Evolutionary conservation across 2,329 filamentous ascomycete genomes (phyloP).

Genomic region (Fusarium incarnatum): DNA sequence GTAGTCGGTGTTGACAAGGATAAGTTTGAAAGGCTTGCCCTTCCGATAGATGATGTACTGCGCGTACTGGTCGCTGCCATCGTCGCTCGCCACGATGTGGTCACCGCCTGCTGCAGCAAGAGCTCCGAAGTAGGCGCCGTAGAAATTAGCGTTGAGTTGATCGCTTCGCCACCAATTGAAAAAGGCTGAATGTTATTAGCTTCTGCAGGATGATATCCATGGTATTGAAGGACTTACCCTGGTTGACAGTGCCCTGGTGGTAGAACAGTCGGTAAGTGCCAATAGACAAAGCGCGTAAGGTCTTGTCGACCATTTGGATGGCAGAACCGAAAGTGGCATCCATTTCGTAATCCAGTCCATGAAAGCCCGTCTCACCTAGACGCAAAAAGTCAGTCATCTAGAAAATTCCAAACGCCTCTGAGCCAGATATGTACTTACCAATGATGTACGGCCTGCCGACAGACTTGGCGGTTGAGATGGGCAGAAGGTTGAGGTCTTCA

Average conservation of each 20-base stretch:
- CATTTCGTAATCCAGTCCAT: background rate
- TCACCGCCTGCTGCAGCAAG: background rate
- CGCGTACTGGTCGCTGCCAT: background rate
- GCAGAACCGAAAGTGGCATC: background rate
- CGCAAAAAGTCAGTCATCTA: background rate
- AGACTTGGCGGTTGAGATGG: background rate
- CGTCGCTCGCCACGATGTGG: background rate
- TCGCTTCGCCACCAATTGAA: slow-evolving; percentile 4
- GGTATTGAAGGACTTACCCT: background rate
- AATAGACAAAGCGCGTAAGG: background rate
- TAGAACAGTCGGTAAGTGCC: background rate
- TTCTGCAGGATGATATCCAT: fast-evolving
- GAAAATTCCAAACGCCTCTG: too few species aligned
- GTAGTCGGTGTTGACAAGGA: background rate
- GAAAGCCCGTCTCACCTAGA: background rate
- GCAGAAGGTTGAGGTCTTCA: background rate
- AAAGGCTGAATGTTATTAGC: background rate
- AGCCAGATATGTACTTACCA: background rate
- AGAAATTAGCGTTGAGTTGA: background rate
- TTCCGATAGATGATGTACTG: background rate
- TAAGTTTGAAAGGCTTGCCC: background rate
- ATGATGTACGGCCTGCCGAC: background rate
- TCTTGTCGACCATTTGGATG: background rate
- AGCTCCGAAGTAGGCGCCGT: slow-evolving; percentile 1
- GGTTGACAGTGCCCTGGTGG: background rate